phyloP scores from a whole-genome alignment of 2,329 filamentous ascomycete genomes.

The Plenodomus lindquistii region DNA sequence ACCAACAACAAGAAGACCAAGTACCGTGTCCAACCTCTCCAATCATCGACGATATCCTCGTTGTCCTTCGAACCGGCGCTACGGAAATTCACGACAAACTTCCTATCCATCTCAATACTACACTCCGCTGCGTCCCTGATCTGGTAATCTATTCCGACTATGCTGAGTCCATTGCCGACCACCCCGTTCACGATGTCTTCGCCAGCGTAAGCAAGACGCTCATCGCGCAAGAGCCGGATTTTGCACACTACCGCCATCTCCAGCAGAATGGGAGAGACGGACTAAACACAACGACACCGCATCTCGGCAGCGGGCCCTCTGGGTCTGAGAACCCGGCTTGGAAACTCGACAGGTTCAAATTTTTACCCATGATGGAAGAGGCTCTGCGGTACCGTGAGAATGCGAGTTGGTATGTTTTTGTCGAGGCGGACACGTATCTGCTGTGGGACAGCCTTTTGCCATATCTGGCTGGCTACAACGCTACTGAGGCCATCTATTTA shows the following conservation, averaged over 20 bases:
- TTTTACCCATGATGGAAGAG: constrained; percentile 37
- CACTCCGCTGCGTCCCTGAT: constrained; percentile 36
- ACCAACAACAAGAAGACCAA: no score
- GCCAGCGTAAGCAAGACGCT: constrained; percentile 25
- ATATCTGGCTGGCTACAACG: constrained; percentile 56
- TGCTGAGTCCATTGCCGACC: constrained; percentile 28
- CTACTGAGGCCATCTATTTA: constrained; percentile 53
- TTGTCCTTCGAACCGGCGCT: constrained; percentile 60
- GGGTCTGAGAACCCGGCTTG: constrained; percentile 19
- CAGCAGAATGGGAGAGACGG: constrained; percentile 28
- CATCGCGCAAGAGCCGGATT: constrained; percentile 30
- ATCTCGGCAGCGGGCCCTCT: constrained; percentile 14
- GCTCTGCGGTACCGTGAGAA: constrained; percentile 41
- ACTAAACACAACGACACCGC: constrained; percentile 15
- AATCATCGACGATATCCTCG: constrained; percentile 49
- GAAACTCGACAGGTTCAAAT: constrained; percentile 41
- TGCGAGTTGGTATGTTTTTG: constrained; percentile 61
- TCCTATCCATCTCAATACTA: constrained; percentile 46
- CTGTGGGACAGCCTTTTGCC: constrained; percentile 56
- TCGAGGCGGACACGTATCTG: constrained; percentile 61
- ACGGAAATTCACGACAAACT: constrained; percentile 59
- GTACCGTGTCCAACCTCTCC: constrained; percentile 1
- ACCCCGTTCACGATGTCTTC: constrained; percentile 36
- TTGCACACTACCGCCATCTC: constrained; percentile 36
- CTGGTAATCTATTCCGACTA: constrained; percentile 41